Conservation (phyloP, 2,329 filamentous ascomycete species). For the Claviceps purpurea region DNA sequence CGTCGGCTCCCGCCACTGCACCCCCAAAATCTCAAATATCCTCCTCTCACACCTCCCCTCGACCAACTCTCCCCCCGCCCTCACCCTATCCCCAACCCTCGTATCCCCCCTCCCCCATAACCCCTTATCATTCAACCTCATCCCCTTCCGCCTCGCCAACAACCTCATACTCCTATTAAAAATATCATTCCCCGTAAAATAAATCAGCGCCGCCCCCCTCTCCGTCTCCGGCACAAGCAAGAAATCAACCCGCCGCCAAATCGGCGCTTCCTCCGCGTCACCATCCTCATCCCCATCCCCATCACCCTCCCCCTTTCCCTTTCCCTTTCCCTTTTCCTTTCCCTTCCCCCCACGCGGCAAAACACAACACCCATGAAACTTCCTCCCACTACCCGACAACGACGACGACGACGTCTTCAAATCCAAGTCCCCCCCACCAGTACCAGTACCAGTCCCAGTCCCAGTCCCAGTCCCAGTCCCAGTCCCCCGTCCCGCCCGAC, state of each 20-base stretch:
- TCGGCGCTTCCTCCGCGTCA: conserved; percentile 18
- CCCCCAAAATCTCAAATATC: conserved; percentile 71
- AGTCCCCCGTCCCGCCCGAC: too few relatives aligned
- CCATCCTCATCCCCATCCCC: conserved; percentile 2
- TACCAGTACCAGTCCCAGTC: too few relatives aligned
- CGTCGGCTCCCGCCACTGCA: conserved; percentile 70
- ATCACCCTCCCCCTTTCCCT: conserved; percentile 15
- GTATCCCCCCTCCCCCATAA: conserved; percentile 68
- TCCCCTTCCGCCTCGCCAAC: conserved; percentile 64
- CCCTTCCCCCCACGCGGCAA: conserved; percentile 32
- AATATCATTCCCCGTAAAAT: conserved; percentile 91
- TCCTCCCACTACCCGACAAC: conserved; percentile 43
- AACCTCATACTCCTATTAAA: conserved; percentile 82
- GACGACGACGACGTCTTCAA: too few relatives aligned
- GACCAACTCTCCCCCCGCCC: conserved; percentile 51
- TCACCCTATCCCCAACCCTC: conserved; percentile 40
- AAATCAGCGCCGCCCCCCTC: conserved; percentile 76
- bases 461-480: too few relatives aligned
- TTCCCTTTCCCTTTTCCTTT: conserved; percentile 14
- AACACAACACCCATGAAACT: conserved; percentile 80
- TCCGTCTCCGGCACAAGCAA: conserved; percentile 69
- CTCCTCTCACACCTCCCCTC: conserved; percentile 63
- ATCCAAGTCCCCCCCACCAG: too few relatives aligned
- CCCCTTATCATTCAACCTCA: conserved; percentile 75
- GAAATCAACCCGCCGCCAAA: conserved; percentile 76